These are phyloP conservation scores for Penstemon eatonii DNA, from an alignment of 257 asterid species.

Conservation along the genomic window DNA sequence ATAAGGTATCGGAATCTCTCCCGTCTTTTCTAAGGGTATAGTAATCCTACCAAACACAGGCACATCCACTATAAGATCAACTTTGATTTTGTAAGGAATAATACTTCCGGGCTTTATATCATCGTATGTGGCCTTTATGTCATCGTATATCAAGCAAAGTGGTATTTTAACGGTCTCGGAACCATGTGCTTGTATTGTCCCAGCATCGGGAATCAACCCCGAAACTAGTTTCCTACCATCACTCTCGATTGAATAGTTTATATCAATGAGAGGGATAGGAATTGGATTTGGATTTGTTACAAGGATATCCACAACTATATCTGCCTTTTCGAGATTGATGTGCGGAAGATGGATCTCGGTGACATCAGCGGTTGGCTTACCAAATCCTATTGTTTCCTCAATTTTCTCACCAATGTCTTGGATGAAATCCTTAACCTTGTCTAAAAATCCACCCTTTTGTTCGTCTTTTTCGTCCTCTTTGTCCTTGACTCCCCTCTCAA, in stretches of 20 bases:
- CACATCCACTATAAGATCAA: constrained; percentile 85
- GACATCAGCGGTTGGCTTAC: constrained; percentile 96
- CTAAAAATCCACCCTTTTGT: constrained; percentile 70
- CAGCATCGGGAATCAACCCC: constrained; percentile 93
- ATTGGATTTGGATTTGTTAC: constrained; percentile 80
- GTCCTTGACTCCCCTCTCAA: constrained; percentile 51
- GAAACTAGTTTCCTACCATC: constrained; percentile 83
- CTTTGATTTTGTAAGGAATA: constrained; percentile 77
- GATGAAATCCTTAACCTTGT: constrained; percentile 80
- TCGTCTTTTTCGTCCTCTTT: constrained; percentile 58
- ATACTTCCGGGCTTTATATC: constrained; percentile 79
- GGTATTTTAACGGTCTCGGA: constrained; percentile 89
- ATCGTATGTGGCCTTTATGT: constrained; percentile 70
- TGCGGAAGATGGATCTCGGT: constrained; percentile 67
- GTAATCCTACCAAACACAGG: constrained; percentile 87
- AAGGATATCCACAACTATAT: constrained; percentile 68
- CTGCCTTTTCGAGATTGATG: constrained; percentile 80
- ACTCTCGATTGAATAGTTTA: constrained; percentile 80
- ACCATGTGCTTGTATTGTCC: constrained; percentile 84
- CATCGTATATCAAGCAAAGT: constrained; percentile 57
- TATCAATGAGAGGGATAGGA: constrained; percentile 92
- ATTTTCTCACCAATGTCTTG: constrained; percentile 90
- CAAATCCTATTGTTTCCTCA: constrained; percentile 83
- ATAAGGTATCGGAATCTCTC: constrained; percentile 86
- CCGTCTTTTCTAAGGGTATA: constrained; percentile 79